Conservation (phyloP, 495 filamentous ascomycete genomes). For the Neurospora sp. region DNA sequence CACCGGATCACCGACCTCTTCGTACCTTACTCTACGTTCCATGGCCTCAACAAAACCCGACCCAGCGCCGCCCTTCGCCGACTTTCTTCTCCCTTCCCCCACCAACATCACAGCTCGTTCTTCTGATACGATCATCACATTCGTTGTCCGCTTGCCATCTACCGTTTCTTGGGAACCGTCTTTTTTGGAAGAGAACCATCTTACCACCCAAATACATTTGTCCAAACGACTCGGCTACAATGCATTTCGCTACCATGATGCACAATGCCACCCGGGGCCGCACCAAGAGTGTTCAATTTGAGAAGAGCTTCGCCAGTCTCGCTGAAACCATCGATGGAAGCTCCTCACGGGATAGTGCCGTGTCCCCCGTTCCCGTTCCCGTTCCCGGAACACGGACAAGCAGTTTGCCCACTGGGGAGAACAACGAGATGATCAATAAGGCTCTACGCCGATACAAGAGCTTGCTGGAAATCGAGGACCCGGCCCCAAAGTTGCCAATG, state of each 20-base stretch:
- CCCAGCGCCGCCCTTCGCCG: not conserved
- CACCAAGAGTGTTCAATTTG: slow-evolving; percentile 37
- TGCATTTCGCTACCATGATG: slow-evolving; percentile 33
- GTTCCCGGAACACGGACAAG: slow-evolving; percentile 21
- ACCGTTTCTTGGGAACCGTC: slow-evolving; percentile 29
- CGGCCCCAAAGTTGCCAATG: slow-evolving; percentile 32
- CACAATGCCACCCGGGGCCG: slow-evolving; percentile 31
- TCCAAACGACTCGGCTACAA: slow-evolving; percentile 20
- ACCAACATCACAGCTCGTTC: slow-evolving; percentile 12
- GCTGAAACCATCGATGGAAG: slow-evolving; percentile 9
- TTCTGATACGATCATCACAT: slow-evolving; percentile 10
- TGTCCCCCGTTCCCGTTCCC: slow-evolving; percentile 12
- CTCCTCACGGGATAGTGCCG: slow-evolving; percentile 12
- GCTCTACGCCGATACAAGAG: slow-evolving; percentile 34
- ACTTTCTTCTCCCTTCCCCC: slow-evolving; percentile 2
- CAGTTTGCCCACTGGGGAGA: slow-evolving; percentile 20
- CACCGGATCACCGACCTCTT: slow-evolving; percentile 14
- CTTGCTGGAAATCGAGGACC: slow-evolving; percentile 38
- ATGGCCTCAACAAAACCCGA: slow-evolving; percentile 6
- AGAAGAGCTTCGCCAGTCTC: slow-evolving; percentile 22
- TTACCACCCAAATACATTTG: slow-evolving; percentile 27
- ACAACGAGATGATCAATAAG: slow-evolving; percentile 20
- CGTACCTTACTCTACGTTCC: slow-evolving; percentile 9
- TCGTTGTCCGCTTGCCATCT: slow-evolving; percentile 14
- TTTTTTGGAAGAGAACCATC: slow-evolving; percentile 16